Percentiles rank a stretch among this genome's conserved stretches.
Evolutionary conservation across 2,329 filamentous ascomycete genomes (phyloP).

Genomic region (Esteya vermicola): DNA sequence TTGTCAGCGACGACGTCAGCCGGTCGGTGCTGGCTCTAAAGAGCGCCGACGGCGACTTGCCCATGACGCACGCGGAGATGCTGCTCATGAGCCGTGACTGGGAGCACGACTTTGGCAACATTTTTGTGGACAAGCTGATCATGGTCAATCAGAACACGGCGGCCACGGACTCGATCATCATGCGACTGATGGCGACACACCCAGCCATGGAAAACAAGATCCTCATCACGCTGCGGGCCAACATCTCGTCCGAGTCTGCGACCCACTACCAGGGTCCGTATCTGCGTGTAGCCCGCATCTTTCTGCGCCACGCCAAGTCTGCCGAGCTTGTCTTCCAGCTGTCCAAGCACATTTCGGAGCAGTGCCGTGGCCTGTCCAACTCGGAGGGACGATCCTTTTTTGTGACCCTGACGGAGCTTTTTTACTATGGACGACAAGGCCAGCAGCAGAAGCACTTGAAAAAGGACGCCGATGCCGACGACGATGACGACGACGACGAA

Average conservation of each 20-base stretch:
- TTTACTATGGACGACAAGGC: conserved; percentile 12
- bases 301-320: conserved; percentile 29
- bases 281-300: conserved; percentile 36
- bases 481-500: neutral
- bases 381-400: conserved; percentile 34
- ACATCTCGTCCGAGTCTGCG: conserved; percentile 36
- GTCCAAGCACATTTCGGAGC: conserved; percentile 26
- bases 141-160: conserved; percentile 41
- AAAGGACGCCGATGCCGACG: neutral
- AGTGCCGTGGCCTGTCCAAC: conserved; percentile 29
- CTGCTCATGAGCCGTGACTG: conserved; percentile 10
- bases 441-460: neutral
- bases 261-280: conserved; percentile 36
- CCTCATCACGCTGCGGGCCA: conserved; percentile 34
- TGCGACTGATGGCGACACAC: conserved; percentile 38
- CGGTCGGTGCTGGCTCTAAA: conserved; percentile 1
- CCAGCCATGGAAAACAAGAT: conserved; percentile 36
- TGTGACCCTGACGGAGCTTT: conserved; percentile 24
- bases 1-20: conserved; percentile 21
- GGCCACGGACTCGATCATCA: conserved; percentile 41
- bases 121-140: conserved; percentile 55
- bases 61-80: conserved; percentile 10
- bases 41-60: conserved; percentile 9
- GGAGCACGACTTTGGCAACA: conserved; percentile 20
- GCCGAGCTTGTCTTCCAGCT: conserved; percentile 21